phyloP scores from a whole-genome alignment of 371 early-diverging fungal genomes.

The Mortierella sp. region DNA sequence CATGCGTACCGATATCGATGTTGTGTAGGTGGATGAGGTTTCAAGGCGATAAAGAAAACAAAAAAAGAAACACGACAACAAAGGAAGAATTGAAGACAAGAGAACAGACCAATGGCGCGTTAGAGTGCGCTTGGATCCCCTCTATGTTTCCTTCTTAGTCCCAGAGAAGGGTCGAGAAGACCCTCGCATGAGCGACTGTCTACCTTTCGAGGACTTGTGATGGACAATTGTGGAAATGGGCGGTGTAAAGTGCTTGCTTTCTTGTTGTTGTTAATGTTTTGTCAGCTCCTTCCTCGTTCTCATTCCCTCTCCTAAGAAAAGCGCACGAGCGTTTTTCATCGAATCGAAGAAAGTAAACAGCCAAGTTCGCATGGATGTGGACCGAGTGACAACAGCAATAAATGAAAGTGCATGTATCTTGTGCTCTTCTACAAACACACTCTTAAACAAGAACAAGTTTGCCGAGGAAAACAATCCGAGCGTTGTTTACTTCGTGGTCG shows the following conservation, averaged over 20 bases:
- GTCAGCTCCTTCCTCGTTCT: too few species aligned
- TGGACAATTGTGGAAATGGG: not conserved
- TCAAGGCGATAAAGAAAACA: not conserved
- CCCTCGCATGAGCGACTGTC: conserved; percentile 1
- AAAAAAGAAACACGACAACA: not conserved
- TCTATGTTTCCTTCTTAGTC: not conserved
- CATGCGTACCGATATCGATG: not conserved
- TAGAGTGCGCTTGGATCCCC: not conserved
- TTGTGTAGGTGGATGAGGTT: not conserved
- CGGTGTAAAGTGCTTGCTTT: not conserved
- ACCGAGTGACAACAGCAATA: too few species aligned
- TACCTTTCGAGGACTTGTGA: not conserved
- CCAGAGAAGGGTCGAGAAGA: not conserved
- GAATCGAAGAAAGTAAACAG: too few species aligned
- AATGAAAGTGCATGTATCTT: too few species aligned
- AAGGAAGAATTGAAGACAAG: not conserved
- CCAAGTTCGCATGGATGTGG: too few species aligned
- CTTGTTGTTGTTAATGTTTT: too few species aligned
- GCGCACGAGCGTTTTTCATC: too few species aligned
- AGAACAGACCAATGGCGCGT: conserved; percentile 10
- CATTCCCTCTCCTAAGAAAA: too few species aligned
- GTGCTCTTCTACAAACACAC: too few species aligned
- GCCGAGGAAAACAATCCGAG: too few species aligned
- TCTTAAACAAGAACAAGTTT: too few species aligned
- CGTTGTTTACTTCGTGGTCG: too few species aligned